Percentiles rank a stretch among this genome's conserved stretches.
These are phyloP conservation scores for Biancaea sappan DNA, from an alignment of 306 rosid genomes.

Conservation along the genomic window DNA sequence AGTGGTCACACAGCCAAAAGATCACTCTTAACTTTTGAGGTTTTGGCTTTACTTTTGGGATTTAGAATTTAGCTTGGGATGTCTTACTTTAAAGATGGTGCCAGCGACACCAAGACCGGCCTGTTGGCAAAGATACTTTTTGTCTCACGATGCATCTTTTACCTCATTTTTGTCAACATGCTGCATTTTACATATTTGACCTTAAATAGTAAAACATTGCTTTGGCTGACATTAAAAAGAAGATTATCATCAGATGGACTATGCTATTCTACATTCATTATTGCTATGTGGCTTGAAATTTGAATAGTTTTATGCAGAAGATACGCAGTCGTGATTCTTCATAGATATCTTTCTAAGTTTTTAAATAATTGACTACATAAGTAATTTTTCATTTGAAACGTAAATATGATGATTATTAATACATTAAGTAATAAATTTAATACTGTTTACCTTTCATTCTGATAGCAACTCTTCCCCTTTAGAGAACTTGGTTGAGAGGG, in stretches of 20 bases:
- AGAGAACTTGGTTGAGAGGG: not conserved
- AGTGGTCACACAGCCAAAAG: not conserved
- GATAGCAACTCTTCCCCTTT: not conserved
- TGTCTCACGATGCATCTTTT: not conserved
- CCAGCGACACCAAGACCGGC: not conserved
- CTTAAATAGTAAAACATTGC: not conserved
- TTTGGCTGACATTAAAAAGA: not conserved
- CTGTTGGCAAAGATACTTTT: not conserved
- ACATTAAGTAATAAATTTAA: not conserved
- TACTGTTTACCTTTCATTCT: not conserved
- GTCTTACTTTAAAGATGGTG: not conserved
- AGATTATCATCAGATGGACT: not conserved
- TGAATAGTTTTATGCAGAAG: not conserved
- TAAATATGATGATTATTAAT: not conserved
- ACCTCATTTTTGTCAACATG: not conserved
- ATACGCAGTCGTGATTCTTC: not conserved
- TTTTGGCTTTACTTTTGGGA: not conserved
- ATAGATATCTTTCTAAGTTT: not conserved
- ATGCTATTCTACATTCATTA: not conserved
- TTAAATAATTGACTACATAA: constrained; percentile 7
- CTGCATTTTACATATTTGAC: not conserved
- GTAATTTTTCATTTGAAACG: not conserved
- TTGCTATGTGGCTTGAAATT: not conserved
- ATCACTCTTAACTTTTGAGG: not conserved
- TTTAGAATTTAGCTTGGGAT: not conserved